Base-by-base conservation (phyloP, 805 yeast species). In the Starmerella kuoi region DNA sequence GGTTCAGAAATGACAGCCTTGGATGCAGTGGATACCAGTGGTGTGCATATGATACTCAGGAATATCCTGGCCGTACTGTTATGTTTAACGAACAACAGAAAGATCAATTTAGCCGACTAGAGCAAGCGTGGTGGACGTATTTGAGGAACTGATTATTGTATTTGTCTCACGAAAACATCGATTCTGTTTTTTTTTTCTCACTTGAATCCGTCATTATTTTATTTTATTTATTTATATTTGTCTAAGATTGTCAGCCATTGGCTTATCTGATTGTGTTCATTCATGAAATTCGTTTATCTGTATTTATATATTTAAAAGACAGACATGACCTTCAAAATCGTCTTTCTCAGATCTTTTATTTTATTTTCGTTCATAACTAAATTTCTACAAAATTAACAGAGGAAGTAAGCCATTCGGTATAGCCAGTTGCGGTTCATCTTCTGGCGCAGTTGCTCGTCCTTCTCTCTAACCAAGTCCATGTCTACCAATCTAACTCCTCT, bases 401-500 rank as follows among this genome's bases (percentile, higher is more conserved):
- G 6, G 37, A n/a, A 27, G 20, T 41, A 17, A 9, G 36, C 34
- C 22, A 44, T 15, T 3, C 47, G 30, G 5, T 31, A 37, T 22
- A 44, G 20, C 21, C 9, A 20, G 31, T 44, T 44, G 53, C 61
- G 69, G 20, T 62, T 43, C 7, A 63, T 62, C 36, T 68, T 34
- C 20, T 48, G 53, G 8, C 62, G 66, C 48, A 64, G 64, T 52
- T 71, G 79, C 50, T 69, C 76, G n/a, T 70, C 71, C 41, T 72
- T 58, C 54, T 27, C 33, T 11, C 33, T n/a, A 18, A 44, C 8
- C 20, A 35, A 38, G 14, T 46, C 54, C 25, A 37, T 39, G 22
- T 44, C 47, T 5, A 38, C 31, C 1, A 46, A 19, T 4, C 50
- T 45, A 2, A 45, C 49, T 6, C 53, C 55, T 1, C 44, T 39